Evolutionary conservation across 495 filamentous ascomycete genomes (phyloP), one percentile per base, ranked within the genome.

Genomic region (Talaromyces ruber): DNA sequence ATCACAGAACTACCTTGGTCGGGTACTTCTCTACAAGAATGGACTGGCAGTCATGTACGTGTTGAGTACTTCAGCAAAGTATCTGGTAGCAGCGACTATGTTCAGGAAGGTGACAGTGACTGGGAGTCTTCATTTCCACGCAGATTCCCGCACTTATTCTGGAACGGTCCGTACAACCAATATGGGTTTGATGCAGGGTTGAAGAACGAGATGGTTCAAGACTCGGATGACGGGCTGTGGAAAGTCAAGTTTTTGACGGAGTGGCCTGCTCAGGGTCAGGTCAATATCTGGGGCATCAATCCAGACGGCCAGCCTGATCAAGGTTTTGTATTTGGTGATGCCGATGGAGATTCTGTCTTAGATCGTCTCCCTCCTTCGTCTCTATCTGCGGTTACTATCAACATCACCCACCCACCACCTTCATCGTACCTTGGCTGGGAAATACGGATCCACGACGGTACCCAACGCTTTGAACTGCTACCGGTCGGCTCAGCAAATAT

Each of bases 221-320:
- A 82, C 29, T 66, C 58, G 12, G 62, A 67, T 1, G 76, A 84
- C 65, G 82, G 83, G 11, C 73, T 74, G 6, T 90, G 87, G 87
- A 74, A 79, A 21, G 80, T 82, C 66, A 75, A 84, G 57, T 85
- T 85, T 64, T 81, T 87, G 81, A 73, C 81, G 3, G 87, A 90
- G 64, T 89, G 81, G 80, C 87, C 87, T 11, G 78, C 81, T 12
- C 72, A 79, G 45, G 85, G 85, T 63, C 84, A 87, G 63, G 72
- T 89, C 62, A 90, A 88, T 64, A 75, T 84, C 2, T 90, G 87
- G 87, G 87, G 87, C 43, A 84, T 87, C 64, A 86, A 89, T 64
- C 79, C 80, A 0, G 81, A 88, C 70, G 84, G 86, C 16, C 72
- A 83, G 64, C 86, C 87, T 3, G 86, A 89, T 64, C 72, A 83